A percentile compares a stretch with the other conserved stretches of the same genome.
These are phyloP conservation scores for Cokeromyces recurvatus DNA, from an alignment of 371 early-diverging fungal species.

Conservation along the genomic window DNA sequence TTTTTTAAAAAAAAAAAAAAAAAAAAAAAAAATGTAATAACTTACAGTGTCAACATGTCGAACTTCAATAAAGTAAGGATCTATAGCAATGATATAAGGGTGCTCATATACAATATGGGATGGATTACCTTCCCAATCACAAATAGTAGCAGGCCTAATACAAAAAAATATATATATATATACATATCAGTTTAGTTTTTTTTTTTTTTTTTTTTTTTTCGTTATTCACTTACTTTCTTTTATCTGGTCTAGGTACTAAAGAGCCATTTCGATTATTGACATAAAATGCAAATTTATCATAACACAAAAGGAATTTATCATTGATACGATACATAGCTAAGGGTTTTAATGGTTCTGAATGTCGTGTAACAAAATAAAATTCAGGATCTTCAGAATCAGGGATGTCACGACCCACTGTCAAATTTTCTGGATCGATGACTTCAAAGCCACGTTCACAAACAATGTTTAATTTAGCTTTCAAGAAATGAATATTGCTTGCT, in stretches of 20 bases:
- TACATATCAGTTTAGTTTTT: too few relatives aligned
- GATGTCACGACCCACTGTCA: conserved; percentile 55
- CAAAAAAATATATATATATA: not conserved
- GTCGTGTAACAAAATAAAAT: conserved; percentile 78
- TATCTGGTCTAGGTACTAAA: conserved; percentile 28
- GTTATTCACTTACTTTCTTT: conserved; percentile 33
- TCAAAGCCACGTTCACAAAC: conserved; percentile 85
- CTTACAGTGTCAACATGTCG: conserved; percentile 78
- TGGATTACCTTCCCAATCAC: conserved; percentile 59
- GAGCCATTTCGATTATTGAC: conserved; percentile 70
- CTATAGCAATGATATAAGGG: conserved; percentile 88
- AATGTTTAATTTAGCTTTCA: conserved; percentile 73
- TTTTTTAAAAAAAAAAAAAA: too few relatives aligned
- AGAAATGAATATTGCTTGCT: conserved; percentile 67
- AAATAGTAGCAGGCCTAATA: conserved; percentile 32
- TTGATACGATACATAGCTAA: conserved; percentile 81
- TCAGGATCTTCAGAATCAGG: conserved; percentile 77
- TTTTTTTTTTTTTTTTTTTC: too few relatives aligned
- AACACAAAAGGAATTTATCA: conserved; percentile 78
- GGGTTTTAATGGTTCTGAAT: conserved; percentile 68
- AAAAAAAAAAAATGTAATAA: not conserved
- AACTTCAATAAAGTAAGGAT: conserved; percentile 84
- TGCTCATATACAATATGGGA: conserved; percentile 64
- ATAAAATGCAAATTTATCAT: conserved; percentile 90
- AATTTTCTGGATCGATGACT: conserved; percentile 74